Percentiles rank a stretch among this genome's conserved stretches.
phyloP scores from a whole-genome alignment of 2,329 filamentous ascomycete species.

The Arthrobotrys conoides region DNA sequence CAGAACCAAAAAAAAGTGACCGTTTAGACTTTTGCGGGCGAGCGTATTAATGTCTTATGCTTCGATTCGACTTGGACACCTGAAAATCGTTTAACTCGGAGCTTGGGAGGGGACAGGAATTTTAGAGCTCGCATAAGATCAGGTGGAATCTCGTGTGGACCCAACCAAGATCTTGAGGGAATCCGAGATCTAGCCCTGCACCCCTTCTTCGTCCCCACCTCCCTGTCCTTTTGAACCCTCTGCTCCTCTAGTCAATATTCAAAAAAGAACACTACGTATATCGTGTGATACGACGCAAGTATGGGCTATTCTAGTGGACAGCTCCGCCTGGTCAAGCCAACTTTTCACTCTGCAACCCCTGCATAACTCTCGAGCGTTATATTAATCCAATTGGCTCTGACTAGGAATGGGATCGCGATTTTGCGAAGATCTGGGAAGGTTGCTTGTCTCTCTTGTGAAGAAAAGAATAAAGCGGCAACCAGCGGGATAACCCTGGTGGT shows the following conservation, averaged over 20 bases:
- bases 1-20: slow-evolving; percentile 25
- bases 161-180: slow-evolving; percentile 51
- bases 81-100: slow-evolving; percentile 61
- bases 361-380: slow-evolving; percentile 47
- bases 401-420: slow-evolving; percentile 37
- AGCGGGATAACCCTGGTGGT: slow-evolving; percentile 53
- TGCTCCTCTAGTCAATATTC: background rate
- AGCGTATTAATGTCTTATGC: slow-evolving; percentile 42
- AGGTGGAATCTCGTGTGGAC: slow-evolving; percentile 43
- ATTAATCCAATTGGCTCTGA: slow-evolving; percentile 44
- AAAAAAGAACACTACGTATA: slow-evolving; percentile 27
- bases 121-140: slow-evolving; percentile 44
- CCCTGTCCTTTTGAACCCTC: slow-evolving; percentile 24
- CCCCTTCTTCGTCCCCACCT: slow-evolving; percentile 32
- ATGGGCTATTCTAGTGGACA: slow-evolving; percentile 30
- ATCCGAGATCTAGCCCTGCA: slow-evolving; percentile 54
- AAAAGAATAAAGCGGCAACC: slow-evolving; percentile 57
- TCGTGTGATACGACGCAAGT: slow-evolving; percentile 53
- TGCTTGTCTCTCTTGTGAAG: slow-evolving; percentile 32
- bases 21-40: slow-evolving; percentile 22
- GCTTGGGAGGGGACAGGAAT: slow-evolving; percentile 41
- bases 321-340: slow-evolving; percentile 25
- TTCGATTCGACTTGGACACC: slow-evolving; percentile 46
- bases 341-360: slow-evolving; percentile 49
- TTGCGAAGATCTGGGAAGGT: slow-evolving; percentile 48